Conservation (phyloP, 805 yeast species). For the Ogataea pini region DNA sequence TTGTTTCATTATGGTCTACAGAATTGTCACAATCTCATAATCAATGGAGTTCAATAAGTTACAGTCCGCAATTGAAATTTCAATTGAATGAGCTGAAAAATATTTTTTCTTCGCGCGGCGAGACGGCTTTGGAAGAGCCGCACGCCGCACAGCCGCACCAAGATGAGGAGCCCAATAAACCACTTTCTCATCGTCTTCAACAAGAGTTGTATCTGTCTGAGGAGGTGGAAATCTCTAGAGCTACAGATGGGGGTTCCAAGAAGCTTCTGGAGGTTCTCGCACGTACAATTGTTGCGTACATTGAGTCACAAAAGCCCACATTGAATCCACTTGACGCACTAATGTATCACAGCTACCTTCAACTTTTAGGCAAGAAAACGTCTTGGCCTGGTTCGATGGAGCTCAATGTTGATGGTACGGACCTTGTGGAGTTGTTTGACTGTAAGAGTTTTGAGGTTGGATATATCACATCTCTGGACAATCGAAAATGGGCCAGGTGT, state of each 20-base stretch:
- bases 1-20: constrained; percentile 11
- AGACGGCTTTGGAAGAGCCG: not conserved
- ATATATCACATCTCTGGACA: constrained; percentile 25
- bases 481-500: constrained; percentile 41
- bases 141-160: not conserved
- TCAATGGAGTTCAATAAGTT: constrained; percentile 8
- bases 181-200: constrained; percentile 6
- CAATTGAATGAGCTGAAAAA: constrained; percentile 5
- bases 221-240: constrained; percentile 12
- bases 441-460: constrained; percentile 9
- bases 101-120: constrained; percentile 1
- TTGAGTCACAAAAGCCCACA: constrained; percentile 5
- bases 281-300: constrained; percentile 11
- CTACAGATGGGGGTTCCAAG: not conserved
- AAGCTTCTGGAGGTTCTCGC: constrained; percentile 13
- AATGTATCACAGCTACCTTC: constrained; percentile 16
- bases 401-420: constrained; percentile 16
- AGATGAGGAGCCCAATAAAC: not conserved
- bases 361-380: not conserved
- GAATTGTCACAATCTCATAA: not conserved
- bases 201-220: constrained; percentile 12
- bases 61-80: constrained; percentile 11
- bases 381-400: not conserved
- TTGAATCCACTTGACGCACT: constrained; percentile 14
- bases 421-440: constrained; percentile 16